Evolutionary conservation across 345 rosid genomes (phyloP).

Genomic region (Acer saccharum): DNA sequence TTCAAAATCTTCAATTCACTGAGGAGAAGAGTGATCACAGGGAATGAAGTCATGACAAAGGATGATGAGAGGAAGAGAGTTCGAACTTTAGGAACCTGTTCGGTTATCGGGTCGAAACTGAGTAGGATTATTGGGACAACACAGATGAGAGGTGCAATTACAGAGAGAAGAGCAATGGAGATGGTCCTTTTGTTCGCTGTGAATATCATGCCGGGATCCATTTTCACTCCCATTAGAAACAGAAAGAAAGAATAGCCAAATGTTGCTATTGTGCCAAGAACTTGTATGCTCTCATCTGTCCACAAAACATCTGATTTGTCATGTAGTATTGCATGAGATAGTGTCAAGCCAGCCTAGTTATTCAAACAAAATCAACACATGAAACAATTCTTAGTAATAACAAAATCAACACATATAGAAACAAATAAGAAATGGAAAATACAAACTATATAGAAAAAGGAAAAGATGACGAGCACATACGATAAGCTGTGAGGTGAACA

Average conservation of each 20-base stretch:
- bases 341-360: constrained; percentile 26
- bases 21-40: constrained; percentile 44
- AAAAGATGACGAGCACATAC: constrained; percentile 17
- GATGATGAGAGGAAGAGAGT: constrained; percentile 19
- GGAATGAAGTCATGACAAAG: constrained; percentile 28
- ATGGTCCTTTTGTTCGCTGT: constrained; percentile 17
- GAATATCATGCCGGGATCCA: constrained; percentile 19
- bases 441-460: background rate
- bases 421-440: too few relatives aligned
- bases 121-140: background rate
- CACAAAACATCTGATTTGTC: background rate
- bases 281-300: constrained; percentile 4
- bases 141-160: constrained; percentile 28
- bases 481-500: constrained; percentile 32
- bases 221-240: constrained; percentile 36
- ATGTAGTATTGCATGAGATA: constrained; percentile 10
- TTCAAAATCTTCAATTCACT: constrained; percentile 20
- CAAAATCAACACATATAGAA: background rate
- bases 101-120: background rate
- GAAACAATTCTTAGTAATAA: background rate
- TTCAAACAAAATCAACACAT: background rate
- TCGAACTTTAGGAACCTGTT: background rate
- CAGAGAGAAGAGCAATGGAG: constrained; percentile 16
- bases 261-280: constrained; percentile 34
- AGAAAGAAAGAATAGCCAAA: constrained; percentile 35